Base-by-base conservation (phyloP, 2,329 filamentous ascomycete species). In the Fusarium austroafricanum region DNA sequence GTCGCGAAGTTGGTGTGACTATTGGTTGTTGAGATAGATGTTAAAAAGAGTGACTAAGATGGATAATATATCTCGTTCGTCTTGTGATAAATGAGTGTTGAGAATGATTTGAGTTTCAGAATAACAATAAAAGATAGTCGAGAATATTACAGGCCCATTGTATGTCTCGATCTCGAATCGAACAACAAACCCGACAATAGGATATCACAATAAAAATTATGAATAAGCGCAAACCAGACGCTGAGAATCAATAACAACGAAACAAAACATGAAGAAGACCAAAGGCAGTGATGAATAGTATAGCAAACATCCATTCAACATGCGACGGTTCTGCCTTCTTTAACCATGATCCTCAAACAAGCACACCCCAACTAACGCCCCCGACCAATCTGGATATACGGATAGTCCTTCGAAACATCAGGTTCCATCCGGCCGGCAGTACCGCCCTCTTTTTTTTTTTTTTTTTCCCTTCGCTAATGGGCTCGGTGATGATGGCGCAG, bases 351-450 rank as follows among this genome's bases (percentile, higher is more conserved):
- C 17, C 17, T 47, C 43, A 45, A 31, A 21, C 45, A 40, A 51
- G 52, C 59, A 65, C 59, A 64, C 26, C 35, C 55, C 54, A 45
- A 33, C 17, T 26, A 12, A 49, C 5, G 61, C 40, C 54, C 37
- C 38, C n/a, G 35, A 39, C 61, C 54, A 31, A n/a, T 15, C 5
- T n/a, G 21, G 35, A 21, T 14, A n/a, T 45, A 18, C 55, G 29
- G 29, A 31, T 31, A 31, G 26, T 37, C 37, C 35, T 51, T 46
- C 60, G 52, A 65, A 64, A 53, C 45, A 59, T 23, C 14, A 37
- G 23, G 35, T 38, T 47, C 42, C 39, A 45, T 46, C 33, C 60
- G 44, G 40, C 38, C 60, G 39, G 40, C 29, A 29, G 59, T 37
- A 46, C 45, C 35, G 39, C 42, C 33, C 8, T 49, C 6, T 49